Conservation (phyloP, 2,329 filamentous ascomycete species). For the Aspergillus ustus region DNA sequence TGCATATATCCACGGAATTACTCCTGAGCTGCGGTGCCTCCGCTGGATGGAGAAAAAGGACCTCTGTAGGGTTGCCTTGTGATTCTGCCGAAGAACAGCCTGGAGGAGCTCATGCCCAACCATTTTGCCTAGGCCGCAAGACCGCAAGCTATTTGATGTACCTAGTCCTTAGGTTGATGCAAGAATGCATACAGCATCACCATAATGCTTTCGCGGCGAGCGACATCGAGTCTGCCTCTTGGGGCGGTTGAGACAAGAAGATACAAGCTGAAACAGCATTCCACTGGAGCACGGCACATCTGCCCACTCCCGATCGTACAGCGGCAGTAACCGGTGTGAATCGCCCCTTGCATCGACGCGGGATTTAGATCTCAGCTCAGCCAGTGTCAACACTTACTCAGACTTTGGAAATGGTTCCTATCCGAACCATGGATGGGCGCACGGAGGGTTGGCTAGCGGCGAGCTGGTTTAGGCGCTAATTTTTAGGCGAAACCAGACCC, state of each 20-base stretch:
- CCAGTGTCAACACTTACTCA: background rate
- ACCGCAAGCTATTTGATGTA: background rate
- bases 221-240: background rate
- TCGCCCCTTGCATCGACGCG: background rate
- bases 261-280: background rate
- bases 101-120: background rate
- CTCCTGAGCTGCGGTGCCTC: background rate
- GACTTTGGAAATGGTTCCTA: background rate
- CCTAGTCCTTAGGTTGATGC: background rate
- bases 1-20: background rate
- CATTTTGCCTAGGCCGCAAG: background rate
- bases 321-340: background rate
- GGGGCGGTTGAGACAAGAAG: background rate
- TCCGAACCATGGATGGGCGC: background rate
- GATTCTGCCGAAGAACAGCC: conserved; percentile 7
- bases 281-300: background rate
- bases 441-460: background rate
- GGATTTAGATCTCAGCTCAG: background rate
- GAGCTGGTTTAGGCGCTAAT: background rate
- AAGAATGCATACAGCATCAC: background rate
- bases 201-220: background rate
- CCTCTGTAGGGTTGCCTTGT: conserved; percentile 4
- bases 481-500: background rate
- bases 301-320: background rate
- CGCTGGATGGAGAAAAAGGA: background rate